These are phyloP conservation scores for Erigeron canadensis DNA, from an alignment of 129 eudicot genomes.

Conservation along the genomic window DNA sequence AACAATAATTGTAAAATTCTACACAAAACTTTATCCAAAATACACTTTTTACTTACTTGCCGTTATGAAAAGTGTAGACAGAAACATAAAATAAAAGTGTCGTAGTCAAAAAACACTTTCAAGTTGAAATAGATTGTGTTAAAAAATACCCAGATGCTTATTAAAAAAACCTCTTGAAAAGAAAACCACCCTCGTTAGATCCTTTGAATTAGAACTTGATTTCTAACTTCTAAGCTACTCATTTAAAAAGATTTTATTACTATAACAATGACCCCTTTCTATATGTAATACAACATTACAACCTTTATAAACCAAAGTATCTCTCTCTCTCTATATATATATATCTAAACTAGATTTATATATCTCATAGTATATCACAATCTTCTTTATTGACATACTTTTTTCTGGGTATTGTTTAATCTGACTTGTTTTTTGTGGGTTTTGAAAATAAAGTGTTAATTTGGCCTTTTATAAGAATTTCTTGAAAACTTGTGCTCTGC, in stretches of 20 bases:
- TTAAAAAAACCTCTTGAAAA: conserved; percentile 25
- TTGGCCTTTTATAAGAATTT: conserved; percentile 29
- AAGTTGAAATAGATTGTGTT: conserved; percentile 33
- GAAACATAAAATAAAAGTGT: conserved; percentile 5
- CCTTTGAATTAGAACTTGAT: conserved; percentile 35
- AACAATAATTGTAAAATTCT: too few species aligned
- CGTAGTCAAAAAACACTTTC: conserved; percentile 24
- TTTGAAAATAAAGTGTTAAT: conserved; percentile 14
- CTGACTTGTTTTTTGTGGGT: conserved; percentile 14
- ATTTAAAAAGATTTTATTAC: conserved; percentile 14
- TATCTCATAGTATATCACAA: conserved; percentile 23
- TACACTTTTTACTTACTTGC: background rate
- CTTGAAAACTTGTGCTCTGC: conserved; percentile 7
- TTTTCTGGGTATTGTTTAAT: conserved; percentile 25
- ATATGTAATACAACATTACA: conserved; percentile 1
- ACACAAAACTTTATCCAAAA: too few species aligned
- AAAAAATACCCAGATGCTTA: conserved; percentile 29
- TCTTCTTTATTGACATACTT: background rate
- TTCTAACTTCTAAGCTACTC: conserved; percentile 42
- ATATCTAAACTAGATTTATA: background rate
- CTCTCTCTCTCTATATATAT: conserved; percentile 13
- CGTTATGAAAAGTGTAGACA: background rate
- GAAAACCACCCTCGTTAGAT: conserved; percentile 16
- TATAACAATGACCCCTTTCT: conserved; percentile 25
- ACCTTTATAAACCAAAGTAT: conserved; percentile 15